Evolutionary conservation across 163 green algal genomes (phyloP).

Genomic region (Chlorella variabilis): DNA sequence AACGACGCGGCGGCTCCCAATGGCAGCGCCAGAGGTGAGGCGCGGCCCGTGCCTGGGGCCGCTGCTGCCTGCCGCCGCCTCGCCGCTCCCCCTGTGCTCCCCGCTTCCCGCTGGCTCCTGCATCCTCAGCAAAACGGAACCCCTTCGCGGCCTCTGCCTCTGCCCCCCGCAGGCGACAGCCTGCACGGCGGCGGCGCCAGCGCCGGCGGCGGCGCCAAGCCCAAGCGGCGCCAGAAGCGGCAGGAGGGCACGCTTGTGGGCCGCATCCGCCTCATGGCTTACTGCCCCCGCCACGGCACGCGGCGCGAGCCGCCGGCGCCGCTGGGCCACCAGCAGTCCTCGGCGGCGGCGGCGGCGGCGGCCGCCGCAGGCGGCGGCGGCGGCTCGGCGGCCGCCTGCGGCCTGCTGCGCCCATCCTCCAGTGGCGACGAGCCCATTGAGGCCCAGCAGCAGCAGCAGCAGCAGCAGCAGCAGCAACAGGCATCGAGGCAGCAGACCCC

Average conservation of each 20-base stretch:
- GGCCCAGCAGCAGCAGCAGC: not conserved
- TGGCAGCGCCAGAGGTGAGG: slow-evolving; percentile 14
- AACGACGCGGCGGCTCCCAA: slow-evolving; percentile 36
- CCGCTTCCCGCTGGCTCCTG: no score
- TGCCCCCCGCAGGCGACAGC: not conserved
- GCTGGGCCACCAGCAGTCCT: not conserved
- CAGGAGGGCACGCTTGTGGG: slow-evolving; percentile 30
- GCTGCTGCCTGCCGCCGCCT: no score
- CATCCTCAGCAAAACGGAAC: no score
- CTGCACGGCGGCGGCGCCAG: not conserved
- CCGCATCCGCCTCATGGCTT: slow-evolving; percentile 34
- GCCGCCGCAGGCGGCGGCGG: not conserved
- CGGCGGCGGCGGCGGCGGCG: not conserved
- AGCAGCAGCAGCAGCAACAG: not conserved
- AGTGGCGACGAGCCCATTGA: not conserved
- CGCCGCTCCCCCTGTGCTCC: no score
- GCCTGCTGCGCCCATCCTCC: not conserved
- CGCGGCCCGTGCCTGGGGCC: no score
- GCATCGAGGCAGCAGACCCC: not conserved
- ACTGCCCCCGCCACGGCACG: slow-evolving; percentile 46
- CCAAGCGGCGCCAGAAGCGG: not conserved
- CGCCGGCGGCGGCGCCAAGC: not conserved
- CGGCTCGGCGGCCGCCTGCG: not conserved
- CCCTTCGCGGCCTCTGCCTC: not conserved
- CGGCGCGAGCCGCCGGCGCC: not conserved